phyloP scores from a whole-genome alignment of 2,329 filamentous ascomycete genomes.

The Cladophialophora carrionii region DNA sequence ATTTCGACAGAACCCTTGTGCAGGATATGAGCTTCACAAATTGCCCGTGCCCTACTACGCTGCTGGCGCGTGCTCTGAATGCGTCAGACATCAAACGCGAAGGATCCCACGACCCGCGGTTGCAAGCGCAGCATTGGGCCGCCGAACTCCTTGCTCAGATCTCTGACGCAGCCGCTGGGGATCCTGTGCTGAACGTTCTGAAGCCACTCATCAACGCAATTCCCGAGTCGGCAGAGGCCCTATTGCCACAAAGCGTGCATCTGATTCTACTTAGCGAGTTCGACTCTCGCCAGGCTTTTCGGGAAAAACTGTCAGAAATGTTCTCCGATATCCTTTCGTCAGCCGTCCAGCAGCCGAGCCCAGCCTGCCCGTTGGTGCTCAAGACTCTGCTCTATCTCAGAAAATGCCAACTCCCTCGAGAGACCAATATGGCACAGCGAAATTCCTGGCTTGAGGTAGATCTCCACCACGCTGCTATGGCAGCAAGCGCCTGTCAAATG shows the following conservation, averaged over 20 bases:
- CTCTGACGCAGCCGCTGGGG: constrained; percentile 61
- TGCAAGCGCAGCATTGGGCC: constrained; percentile 57
- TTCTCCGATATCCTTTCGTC: constrained; percentile 54
- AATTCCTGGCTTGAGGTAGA: constrained; percentile 85
- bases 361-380: constrained; percentile 73
- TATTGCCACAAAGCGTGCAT: constrained; percentile 85
- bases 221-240: constrained; percentile 69
- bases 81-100: neutral
- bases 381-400: constrained; percentile 85
- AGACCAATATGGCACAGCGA: constrained; percentile 77
- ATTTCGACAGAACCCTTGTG: constrained; percentile 46
- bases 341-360: constrained; percentile 48
- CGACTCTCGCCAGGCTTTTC: constrained; percentile 64
- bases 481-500: constrained; percentile 79
- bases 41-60: constrained; percentile 46
- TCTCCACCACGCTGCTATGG: constrained; percentile 67
- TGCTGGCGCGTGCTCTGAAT: neutral
- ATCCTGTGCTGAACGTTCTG: constrained; percentile 71
- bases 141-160: constrained; percentile 65
- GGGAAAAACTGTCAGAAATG: constrained; percentile 66
- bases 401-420: constrained; percentile 73
- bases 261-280: constrained; percentile 70
- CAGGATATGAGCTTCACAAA: constrained; percentile 49
- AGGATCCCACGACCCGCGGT: neutral
- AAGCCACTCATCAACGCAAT: constrained; percentile 67